Base-by-base conservation (phyloP, 2,329 filamentous ascomycete species). In the Cytospora piceae region DNA sequence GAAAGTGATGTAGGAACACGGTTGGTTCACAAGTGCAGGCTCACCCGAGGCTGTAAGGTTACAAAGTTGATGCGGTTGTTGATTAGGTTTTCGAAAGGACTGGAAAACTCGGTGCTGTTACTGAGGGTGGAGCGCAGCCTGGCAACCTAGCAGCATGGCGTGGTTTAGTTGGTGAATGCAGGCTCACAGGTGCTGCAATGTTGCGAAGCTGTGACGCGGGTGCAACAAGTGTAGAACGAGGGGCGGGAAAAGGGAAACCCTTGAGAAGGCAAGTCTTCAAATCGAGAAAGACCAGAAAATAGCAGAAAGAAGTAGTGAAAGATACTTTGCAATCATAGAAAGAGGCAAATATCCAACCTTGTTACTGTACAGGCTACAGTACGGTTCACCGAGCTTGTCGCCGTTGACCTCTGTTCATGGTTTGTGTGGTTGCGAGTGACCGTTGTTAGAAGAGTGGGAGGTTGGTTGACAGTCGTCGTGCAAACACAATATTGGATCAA, bases 401-500 rank as follows among this genome's bases (percentile, higher is more conserved):
- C 46, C n/a, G 46, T 24, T 49, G 22, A 12, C 46, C 46, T 49
- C n/a, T 24, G n/a, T n/a, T 49, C 46, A 49, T 49, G 46, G 9
- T 49, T 24, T 22, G 46, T 24, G 39, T 42, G 39, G 15, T 22
- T 24, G 20, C 3, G 12, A n/a, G 42, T 46, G 42, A n/a, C n/a
- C 11, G n/a, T 49, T 49, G 46, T 49, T 24, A n/a, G 46, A 49
- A 49, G 46, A 49, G n/a, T 24, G 46, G 46, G 46, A 49, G 46
- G 46, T n/a, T 37, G 34, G 34, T 24, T 49, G 46, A 49, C n/a
- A 14, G 46, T 49, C n/a, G 46, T 49, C 46, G 46, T 49, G 46
- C 46, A 49, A 49, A 49, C n/a, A 49, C n/a, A 24, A 49, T 49
- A 24, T 24, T 49, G 46, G 46, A 14, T 11, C 46, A 7, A 46